These are phyloP conservation scores for Colletotrichum endophyticum DNA, from an alignment of 2,329 filamentous ascomycete species.

Conservation along the genomic window DNA sequence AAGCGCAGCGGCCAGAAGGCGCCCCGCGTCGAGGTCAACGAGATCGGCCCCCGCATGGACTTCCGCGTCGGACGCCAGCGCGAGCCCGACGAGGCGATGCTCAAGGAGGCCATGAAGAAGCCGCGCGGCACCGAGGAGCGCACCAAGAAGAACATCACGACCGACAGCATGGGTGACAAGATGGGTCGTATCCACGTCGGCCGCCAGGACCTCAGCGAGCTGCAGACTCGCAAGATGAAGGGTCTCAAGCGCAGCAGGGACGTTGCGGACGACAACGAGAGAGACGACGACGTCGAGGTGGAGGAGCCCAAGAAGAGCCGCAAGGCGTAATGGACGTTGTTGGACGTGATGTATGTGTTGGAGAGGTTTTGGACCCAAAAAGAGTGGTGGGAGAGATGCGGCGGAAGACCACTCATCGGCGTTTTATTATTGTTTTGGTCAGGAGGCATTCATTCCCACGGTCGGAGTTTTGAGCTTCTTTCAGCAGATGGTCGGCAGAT, in stretches of 20 bases:
- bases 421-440: constrained; percentile 15
- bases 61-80: constrained; percentile 82
- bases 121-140: constrained; percentile 75
- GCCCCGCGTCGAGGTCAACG: constrained; percentile 90
- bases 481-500: constrained; percentile 22
- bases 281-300: constrained; percentile 51
- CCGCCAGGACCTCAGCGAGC: constrained; percentile 82
- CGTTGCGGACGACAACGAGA: constrained; percentile 55
- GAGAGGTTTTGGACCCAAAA: background rate
- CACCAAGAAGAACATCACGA: constrained; percentile 96
- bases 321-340: background rate
- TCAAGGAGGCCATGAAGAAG: constrained; percentile 92
- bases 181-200: constrained; percentile 90
- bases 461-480: constrained; percentile 22
- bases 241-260: constrained; percentile 85
- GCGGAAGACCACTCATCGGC: constrained; percentile 13
- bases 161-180: constrained; percentile 94
- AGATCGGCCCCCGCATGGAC: constrained; percentile 94
- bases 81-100: constrained; percentile 77
- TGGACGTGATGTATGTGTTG: background rate
- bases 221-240: constrained; percentile 99
- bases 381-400: constrained; percentile 4
- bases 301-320: constrained; percentile 24
- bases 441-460: constrained; percentile 18
- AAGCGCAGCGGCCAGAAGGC: constrained; percentile 86